These are phyloP conservation scores for Chaetomium cochliodes DNA, from an alignment of 495 filamentous ascomycete species.

Conservation along the genomic window DNA sequence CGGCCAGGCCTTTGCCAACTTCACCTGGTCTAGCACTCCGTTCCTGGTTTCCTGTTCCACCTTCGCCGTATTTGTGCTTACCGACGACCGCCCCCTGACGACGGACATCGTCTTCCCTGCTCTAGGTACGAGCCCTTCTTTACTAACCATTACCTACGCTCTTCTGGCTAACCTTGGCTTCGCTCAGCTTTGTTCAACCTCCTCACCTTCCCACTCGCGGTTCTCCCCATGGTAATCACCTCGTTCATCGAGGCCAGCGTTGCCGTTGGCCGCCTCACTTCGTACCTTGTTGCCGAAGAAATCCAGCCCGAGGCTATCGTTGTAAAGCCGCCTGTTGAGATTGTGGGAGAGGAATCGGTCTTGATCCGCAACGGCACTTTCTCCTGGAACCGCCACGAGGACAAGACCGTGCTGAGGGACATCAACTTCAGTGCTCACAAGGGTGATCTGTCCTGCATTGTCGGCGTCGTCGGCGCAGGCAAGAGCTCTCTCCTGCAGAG, in stretches of 20 bases:
- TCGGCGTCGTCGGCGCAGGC: slow-evolving; percentile 91
- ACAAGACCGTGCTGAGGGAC: slow-evolving; percentile 54
- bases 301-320: slow-evolving; percentile 80
- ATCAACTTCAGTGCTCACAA: slow-evolving; percentile 87
- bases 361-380: slow-evolving; percentile 81
- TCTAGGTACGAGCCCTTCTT: slow-evolving; percentile 48
- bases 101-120: slow-evolving; percentile 96
- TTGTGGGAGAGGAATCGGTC: slow-evolving; percentile 80
- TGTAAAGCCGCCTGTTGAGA: slow-evolving; percentile 62
- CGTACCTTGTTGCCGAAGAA: slow-evolving; percentile 85
- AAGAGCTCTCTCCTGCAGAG: slow-evolving; percentile 91
- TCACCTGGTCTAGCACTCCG: slow-evolving; percentile 99
- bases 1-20: slow-evolving; percentile 89
- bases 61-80: slow-evolving; percentile 91
- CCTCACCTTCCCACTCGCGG: slow-evolving; percentile 89
- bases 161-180: background rate
- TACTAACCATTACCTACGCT: background rate
- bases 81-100: slow-evolving; percentile 73
- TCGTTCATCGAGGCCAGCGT: slow-evolving; percentile 95
- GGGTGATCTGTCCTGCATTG: slow-evolving; percentile 87
- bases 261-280: slow-evolving; percentile 80
- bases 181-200: slow-evolving; percentile 75
- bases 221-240: slow-evolving; percentile 97
- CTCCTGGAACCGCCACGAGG: slow-evolving; percentile 84
- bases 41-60: slow-evolving; percentile 98